Percentiles rank a stretch among this genome's conserved stretches.
Conservation (phyloP, 306 rosid genomes). For the Lupinus albus region DNA sequence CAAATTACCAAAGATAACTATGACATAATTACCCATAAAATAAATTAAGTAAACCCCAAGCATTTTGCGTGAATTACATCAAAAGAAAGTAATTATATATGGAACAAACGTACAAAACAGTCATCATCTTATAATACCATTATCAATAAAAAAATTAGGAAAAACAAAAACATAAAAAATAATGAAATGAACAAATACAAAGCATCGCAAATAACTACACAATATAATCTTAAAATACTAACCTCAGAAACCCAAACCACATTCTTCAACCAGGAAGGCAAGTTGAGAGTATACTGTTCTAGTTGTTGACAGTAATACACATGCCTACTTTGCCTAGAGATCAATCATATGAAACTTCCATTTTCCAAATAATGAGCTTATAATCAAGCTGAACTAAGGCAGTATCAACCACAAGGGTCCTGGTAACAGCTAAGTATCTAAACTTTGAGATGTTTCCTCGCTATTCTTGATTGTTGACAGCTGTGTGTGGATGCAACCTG, state of each 20-base stretch:
- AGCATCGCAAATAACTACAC: neutral
- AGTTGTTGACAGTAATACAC: slow-evolving; percentile 24
- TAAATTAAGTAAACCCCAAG: neutral
- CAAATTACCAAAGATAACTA: neutral
- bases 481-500: slow-evolving; percentile 47
- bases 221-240: slow-evolving; percentile 38
- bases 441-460: slow-evolving; percentile 35
- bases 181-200: slow-evolving; percentile 21
- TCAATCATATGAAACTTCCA: slow-evolving; percentile 29
- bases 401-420: slow-evolving; percentile 30
- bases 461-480: slow-evolving; percentile 40
- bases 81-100: neutral
- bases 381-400: slow-evolving; percentile 31
- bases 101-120: slow-evolving; percentile 20
- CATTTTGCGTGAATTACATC: neutral
- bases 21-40: neutral
- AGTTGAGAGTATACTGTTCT: slow-evolving; percentile 33
- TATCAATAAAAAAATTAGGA: neutral
- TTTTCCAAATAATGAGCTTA: slow-evolving; percentile 29
- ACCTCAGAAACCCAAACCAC: slow-evolving; percentile 40
- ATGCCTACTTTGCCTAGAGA: slow-evolving; percentile 5
- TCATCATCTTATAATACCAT: slow-evolving; percentile 25
- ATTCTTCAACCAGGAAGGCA: slow-evolving; percentile 31
- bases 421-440: slow-evolving; percentile 26
- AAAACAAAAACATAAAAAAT: neutral